Evolutionary conservation across 2,329 filamentous ascomycete species (phyloP), one percentile per base, ranked within the genome.

Genomic region (Ophiostoma ips): DNA sequence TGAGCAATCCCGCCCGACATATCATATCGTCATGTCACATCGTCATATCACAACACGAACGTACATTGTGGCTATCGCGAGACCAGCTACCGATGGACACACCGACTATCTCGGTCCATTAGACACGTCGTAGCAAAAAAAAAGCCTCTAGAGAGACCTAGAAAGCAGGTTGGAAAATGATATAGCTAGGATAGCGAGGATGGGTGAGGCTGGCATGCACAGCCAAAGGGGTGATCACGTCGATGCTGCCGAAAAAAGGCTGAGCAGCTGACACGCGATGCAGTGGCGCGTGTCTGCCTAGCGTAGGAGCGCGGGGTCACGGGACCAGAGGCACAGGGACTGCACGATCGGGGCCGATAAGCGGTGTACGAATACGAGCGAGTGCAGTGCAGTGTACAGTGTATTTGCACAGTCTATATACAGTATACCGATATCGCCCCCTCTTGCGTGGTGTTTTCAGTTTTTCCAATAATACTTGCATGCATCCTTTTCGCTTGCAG

Each of bases 241-340:
- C 12, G 31, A 35, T 40, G 15, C 21, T 16, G 15, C n/a, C 18
- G n/a, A 50, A 35, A 16, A 48, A 46, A 21, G 41, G 19, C 15
- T n/a, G n/a, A n/a, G n/a, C n/a, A n/a, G n/a, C n/a, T n/a, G n/a
- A 30, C 16, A 36, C 38, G 21, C 43, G 51, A 36, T 16, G 21
- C 13, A 15, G 30, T 13, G 36, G 49, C 44, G 51, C 53, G 53
- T 48, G 50, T 52, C 53, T 54, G 53, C 53, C 50, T 52, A 46
- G 50, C 31, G 24, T 28, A 30, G 37, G 36, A 35, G 45, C 53
- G 53, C 53, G 53, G 53, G 37, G 45, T 52, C 53, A 54, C 53
- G 53, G 49, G 53, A 52, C 51, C 50, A 30, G 38, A 15, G 33
- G 12, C 5, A 24, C 45, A 40, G 41, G n/a, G 31, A 31, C 35